phyloP scores from a whole-genome alignment of 2,329 filamentous ascomycete species.

The Fusarium acutatum region DNA sequence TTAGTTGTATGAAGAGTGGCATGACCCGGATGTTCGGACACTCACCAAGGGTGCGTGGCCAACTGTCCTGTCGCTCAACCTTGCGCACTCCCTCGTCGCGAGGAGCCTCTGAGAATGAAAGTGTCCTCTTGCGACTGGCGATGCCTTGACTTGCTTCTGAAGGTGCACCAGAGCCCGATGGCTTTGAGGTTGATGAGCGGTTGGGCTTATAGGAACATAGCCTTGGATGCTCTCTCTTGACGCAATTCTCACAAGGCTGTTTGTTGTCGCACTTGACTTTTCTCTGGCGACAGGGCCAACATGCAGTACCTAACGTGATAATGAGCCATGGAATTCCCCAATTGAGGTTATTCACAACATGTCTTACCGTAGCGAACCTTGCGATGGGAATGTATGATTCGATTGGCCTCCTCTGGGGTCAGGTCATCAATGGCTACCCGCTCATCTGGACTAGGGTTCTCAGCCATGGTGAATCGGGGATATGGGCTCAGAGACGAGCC shows the following conservation, averaged over 20 bases:
- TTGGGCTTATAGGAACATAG: slow-evolving; percentile 75
- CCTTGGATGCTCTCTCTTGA: slow-evolving; percentile 71
- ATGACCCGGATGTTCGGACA: slow-evolving; percentile 11
- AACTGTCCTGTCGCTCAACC: slow-evolving; percentile 51
- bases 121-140: slow-evolving; percentile 46
- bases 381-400: slow-evolving; percentile 74
- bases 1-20: slow-evolving; percentile 20
- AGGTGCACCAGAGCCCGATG: slow-evolving; percentile 40
- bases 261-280: slow-evolving; percentile 77
- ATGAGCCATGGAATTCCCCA: slow-evolving; percentile 15
- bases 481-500: slow-evolving; percentile 30
- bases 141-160: slow-evolving; percentile 37
- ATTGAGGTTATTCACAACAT: slow-evolving; percentile 28
- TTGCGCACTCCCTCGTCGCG: slow-evolving; percentile 44
- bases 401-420: slow-evolving; percentile 71
- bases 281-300: slow-evolving; percentile 73
- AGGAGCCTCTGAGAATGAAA: slow-evolving; percentile 45
- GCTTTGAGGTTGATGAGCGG: slow-evolving; percentile 51
- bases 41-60: slow-evolving; percentile 54
- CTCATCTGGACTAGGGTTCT: slow-evolving; percentile 55
- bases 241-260: slow-evolving; percentile 73
- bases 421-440: slow-evolving; percentile 62
- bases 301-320: slow-evolving; percentile 62
- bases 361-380: slow-evolving; percentile 73
- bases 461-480: slow-evolving; percentile 52